These are phyloP conservation scores for Fusarium penzigii DNA, from an alignment of 2,329 filamentous ascomycete species.

Conservation along the genomic window DNA sequence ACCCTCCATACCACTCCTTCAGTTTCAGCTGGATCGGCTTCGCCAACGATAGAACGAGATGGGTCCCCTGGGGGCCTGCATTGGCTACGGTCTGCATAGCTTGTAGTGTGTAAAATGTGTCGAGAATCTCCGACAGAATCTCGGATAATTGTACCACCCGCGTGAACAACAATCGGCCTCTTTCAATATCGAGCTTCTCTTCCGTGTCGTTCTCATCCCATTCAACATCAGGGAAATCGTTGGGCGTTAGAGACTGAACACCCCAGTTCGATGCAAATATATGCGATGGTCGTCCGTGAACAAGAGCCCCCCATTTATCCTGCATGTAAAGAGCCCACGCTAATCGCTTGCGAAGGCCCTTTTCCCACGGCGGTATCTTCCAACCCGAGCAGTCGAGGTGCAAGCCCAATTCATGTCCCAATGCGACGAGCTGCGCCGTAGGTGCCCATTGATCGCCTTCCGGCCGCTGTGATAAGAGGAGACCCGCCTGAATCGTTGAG, in stretches of 20 bases:
- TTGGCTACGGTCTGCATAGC: constrained; percentile 70
- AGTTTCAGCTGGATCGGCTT: constrained; percentile 82
- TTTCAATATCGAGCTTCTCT: constrained; percentile 65
- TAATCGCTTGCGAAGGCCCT: constrained; percentile 78
- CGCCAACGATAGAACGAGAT: constrained; percentile 71
- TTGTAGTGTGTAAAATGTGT: constrained; percentile 78
- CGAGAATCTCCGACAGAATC: constrained; percentile 77
- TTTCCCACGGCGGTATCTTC: constrained; percentile 88
- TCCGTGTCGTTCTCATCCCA: constrained; percentile 63
- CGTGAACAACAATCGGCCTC: constrained; percentile 69
- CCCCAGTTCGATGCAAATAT: constrained; percentile 72
- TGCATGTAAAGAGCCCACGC: constrained; percentile 95
- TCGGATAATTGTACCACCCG: constrained; percentile 76
- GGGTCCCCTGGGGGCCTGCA: constrained; percentile 69
- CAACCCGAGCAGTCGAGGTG: constrained; percentile 85
- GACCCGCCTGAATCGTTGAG: constrained; percentile 75
- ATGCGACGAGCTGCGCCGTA: constrained; percentile 83
- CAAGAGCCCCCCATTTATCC: constrained; percentile 85
- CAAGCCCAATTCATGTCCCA: constrained; percentile 83
- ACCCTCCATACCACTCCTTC: constrained; percentile 76
- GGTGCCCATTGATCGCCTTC: constrained; percentile 81
- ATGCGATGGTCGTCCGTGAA: constrained; percentile 84
- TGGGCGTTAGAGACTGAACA: constrained; percentile 62
- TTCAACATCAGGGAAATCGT: constrained; percentile 74
- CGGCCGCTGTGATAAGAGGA: constrained; percentile 73